These are phyloP conservation scores for Skeletonema tropicum DNA, from an alignment of 108 stramenopile species.

Conservation along the genomic window DNA sequence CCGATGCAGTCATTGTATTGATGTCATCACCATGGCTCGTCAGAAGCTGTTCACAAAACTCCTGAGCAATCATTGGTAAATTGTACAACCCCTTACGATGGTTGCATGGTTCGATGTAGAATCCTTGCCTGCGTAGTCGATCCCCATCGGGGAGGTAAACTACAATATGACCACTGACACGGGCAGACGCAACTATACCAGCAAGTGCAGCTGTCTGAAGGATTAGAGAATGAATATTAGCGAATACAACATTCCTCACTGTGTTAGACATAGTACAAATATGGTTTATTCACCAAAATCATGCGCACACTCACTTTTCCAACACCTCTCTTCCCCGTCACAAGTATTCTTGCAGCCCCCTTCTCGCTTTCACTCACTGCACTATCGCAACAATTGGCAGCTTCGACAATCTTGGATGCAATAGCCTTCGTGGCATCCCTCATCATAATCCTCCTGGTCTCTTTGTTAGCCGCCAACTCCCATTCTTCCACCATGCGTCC, in stretches of 20 bases:
- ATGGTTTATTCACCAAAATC: too few species aligned
- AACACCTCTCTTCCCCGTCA: constrained; percentile 66
- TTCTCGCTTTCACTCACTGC: constrained; percentile 16
- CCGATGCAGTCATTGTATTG: constrained; percentile 38
- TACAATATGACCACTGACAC: constrained; percentile 76
- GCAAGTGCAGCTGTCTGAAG: constrained; percentile 67
- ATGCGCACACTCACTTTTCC: constrained; percentile 58
- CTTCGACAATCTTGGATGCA: constrained; percentile 43
- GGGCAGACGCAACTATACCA: constrained; percentile 78
- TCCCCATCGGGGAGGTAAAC: constrained; percentile 80
- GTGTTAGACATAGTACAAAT: too few species aligned
- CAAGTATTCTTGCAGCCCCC: constrained; percentile 57
- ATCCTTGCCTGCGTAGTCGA: constrained; percentile 69
- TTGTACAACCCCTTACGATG: constrained; percentile 68
- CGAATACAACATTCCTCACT: too few species aligned
- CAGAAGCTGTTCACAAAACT: constrained; percentile 60
- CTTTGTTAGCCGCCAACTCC: constrained; percentile 71
- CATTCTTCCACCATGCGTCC: constrained; percentile 90
- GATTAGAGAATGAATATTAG: neutral
- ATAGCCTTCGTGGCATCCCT: constrained; percentile 58
- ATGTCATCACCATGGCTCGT: constrained; percentile 62
- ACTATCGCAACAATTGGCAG: constrained; percentile 18
- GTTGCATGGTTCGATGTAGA: constrained; percentile 62
- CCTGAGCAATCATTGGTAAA: constrained; percentile 72
- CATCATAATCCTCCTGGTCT: constrained; percentile 78